These are phyloP conservation scores for Globomyces pollinis-pini DNA, from an alignment of 192 early-diverging fungal genomes.

Conservation along the genomic window DNA sequence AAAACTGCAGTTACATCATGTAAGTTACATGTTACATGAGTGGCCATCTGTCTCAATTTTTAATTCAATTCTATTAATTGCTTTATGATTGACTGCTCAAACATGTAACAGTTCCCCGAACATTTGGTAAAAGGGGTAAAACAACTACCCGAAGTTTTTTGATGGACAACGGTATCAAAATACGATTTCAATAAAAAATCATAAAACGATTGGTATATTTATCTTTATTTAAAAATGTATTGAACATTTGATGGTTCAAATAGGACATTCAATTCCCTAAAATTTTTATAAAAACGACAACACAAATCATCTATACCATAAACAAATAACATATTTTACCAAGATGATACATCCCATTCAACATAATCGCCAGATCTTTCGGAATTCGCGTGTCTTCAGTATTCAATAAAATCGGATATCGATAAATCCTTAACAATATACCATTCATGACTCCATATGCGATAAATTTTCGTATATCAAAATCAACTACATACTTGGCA, in stretches of 20 bases:
- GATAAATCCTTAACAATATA: slow-evolving; percentile 80
- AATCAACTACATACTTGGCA: slow-evolving; percentile 12
- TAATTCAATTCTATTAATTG: too few relatives aligned
- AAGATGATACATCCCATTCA: slow-evolving; percentile 22
- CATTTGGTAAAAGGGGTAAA: too few relatives aligned
- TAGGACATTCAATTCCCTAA: background rate
- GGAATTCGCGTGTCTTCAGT: slow-evolving; percentile 1
- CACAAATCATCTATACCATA: slow-evolving; percentile 2
- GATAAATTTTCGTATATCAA: slow-evolving; percentile 46
- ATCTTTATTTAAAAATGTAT: slow-evolving; percentile 15
- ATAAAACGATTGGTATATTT: background rate
- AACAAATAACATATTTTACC: background rate
- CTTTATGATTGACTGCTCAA: too few relatives aligned
- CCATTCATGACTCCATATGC: slow-evolving; percentile 83
- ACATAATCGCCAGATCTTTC: slow-evolving; percentile 22
- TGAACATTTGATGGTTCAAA: background rate
- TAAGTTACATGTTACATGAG: too few relatives aligned
- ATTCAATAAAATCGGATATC: slow-evolving; percentile 66
- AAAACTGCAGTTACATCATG: too few relatives aligned
- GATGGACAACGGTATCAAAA: too few relatives aligned
- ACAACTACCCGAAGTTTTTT: too few relatives aligned
- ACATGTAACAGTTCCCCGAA: too few relatives aligned
- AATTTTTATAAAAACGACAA: slow-evolving; percentile 5
- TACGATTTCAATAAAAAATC: too few relatives aligned
- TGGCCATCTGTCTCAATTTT: too few relatives aligned